phyloP scores from a whole-genome alignment of 768 basidiomycete genomes.

The Amanita rubescens region DNA sequence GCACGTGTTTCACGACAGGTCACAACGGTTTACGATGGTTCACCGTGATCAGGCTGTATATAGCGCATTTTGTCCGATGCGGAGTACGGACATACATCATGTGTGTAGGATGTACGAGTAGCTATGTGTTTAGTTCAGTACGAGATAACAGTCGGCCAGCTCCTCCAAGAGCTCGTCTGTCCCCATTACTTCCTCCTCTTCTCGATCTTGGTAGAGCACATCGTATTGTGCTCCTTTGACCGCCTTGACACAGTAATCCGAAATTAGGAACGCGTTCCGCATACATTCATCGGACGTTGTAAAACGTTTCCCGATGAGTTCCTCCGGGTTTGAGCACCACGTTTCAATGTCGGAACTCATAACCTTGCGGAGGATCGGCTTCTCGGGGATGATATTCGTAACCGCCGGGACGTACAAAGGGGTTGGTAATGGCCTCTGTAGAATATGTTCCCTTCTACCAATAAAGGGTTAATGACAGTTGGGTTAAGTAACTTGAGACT shows the following conservation, averaged over 20 bases:
- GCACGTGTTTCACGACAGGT: too few species aligned
- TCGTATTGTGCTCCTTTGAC: neutral
- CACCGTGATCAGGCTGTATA: too few species aligned
- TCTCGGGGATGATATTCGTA: neutral
- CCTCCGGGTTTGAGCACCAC: neutral
- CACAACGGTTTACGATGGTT: too few species aligned
- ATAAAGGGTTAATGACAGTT: neutral
- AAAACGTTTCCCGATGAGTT: neutral
- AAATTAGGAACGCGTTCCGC: neutral
- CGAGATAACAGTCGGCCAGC: conserved; percentile 1
- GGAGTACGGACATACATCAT: too few species aligned
- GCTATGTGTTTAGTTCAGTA: neutral
- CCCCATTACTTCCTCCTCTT: neutral
- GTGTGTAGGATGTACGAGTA: conserved; percentile 1
- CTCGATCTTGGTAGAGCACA: neutral
- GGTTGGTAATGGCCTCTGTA: neutral
- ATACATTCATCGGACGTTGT: neutral
- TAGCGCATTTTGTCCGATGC: too few species aligned
- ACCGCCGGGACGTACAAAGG: neutral
- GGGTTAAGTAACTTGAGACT: neutral
- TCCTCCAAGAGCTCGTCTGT: conserved; percentile 4
- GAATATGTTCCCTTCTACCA: neutral
- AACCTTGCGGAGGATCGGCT: neutral
- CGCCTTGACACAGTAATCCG: neutral
- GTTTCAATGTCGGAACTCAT: neutral